Percentiles rank a stretch among this genome's conserved stretches.
phyloP scores from a whole-genome alignment of 371 early-diverging fungal species.

The Zychaea mexicana region DNA sequence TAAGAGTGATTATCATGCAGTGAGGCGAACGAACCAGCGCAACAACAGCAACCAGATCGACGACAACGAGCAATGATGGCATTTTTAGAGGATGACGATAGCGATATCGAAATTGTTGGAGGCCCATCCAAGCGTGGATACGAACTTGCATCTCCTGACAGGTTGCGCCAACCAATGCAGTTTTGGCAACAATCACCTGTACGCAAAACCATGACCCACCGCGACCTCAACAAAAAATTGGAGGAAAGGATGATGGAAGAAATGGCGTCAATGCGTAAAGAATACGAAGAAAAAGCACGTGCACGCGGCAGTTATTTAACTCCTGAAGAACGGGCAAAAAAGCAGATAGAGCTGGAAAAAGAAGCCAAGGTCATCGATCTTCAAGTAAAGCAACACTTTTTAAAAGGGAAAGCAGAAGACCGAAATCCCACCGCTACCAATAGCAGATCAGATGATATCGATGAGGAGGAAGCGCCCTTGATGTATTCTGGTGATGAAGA shows the following conservation, averaged over 20 bases:
- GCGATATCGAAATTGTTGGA: slow-evolving; percentile 5
- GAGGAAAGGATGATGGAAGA: slow-evolving; percentile 30
- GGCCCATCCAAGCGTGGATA: neutral
- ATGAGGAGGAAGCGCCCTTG: slow-evolving; percentile 7
- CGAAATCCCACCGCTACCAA: neutral
- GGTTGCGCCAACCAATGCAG: slow-evolving; percentile 5
- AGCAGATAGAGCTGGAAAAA: slow-evolving; percentile 37
- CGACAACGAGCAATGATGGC: neutral
- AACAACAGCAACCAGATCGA: neutral
- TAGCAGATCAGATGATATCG: neutral
- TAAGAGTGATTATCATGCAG: neutral
- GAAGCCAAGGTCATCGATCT: slow-evolving; percentile 25
- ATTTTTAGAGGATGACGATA: slow-evolving; percentile 5
- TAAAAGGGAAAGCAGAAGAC: neutral
- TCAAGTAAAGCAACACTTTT: slow-evolving; percentile 25
- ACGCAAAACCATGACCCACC: slow-evolving; percentile 13
- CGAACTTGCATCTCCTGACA: slow-evolving; percentile 12
- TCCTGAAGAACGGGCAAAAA: slow-evolving; percentile 38
- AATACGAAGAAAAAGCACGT: slow-evolving; percentile 37
- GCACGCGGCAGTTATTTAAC: slow-evolving; percentile 32
- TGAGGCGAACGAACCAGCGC: neutral
- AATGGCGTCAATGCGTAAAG: slow-evolving; percentile 27
- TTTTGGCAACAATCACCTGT: slow-evolving; percentile 8
- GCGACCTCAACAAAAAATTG: slow-evolving; percentile 30
- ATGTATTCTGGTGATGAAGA: neutral